Evolutionary conservation across 495 filamentous ascomycete genomes (phyloP).

Genomic region (Aspergillus ellipticus): DNA sequence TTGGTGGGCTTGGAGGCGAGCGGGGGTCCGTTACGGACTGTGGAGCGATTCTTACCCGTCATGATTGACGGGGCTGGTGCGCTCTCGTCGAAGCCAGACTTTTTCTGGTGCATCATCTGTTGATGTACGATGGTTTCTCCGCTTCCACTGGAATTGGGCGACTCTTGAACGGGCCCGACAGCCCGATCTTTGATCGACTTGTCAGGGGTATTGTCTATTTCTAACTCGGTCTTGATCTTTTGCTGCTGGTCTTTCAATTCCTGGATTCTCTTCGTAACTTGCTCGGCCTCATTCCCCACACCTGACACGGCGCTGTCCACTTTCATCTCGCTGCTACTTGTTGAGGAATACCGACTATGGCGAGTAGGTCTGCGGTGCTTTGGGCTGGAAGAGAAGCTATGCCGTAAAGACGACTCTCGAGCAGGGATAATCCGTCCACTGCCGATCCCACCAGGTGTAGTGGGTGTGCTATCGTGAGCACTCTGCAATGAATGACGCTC

Average conservation of each 20-base stretch:
- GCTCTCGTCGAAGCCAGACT: slow-evolving; percentile 50
- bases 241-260: slow-evolving; percentile 51
- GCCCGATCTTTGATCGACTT: slow-evolving; percentile 29
- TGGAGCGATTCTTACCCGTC: slow-evolving; percentile 47
- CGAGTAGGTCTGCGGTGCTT: slow-evolving; percentile 34
- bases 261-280: slow-evolving; percentile 47
- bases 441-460: slow-evolving; percentile 42
- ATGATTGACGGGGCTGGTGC: slow-evolving; percentile 67
- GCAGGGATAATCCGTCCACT: slow-evolving; percentile 57
- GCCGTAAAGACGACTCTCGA: slow-evolving; percentile 65
- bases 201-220: slow-evolving; percentile 32
- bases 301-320: slow-evolving; percentile 32
- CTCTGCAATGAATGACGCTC: slow-evolving; percentile 26
- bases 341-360: slow-evolving; percentile 38
- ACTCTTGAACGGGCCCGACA: slow-evolving; percentile 21
- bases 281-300: slow-evolving; percentile 37
- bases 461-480: slow-evolving; percentile 25
- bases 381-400: slow-evolving; percentile 41
- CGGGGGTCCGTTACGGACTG: slow-evolving; percentile 39
- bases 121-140: slow-evolving; percentile 19
- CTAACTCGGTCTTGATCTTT: slow-evolving; percentile 39
- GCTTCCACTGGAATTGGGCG: slow-evolving; percentile 24
- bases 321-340: slow-evolving; percentile 34
- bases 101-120: slow-evolving; percentile 18
- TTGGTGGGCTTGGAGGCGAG: slow-evolving; percentile 43